A percentile compares a stretch with the other conserved stretches of the same genome.
These are phyloP conservation scores for Pseudocercospora pini-densiflorae DNA, from an alignment of 2,329 filamentous ascomycete species.

Conservation along the genomic window DNA sequence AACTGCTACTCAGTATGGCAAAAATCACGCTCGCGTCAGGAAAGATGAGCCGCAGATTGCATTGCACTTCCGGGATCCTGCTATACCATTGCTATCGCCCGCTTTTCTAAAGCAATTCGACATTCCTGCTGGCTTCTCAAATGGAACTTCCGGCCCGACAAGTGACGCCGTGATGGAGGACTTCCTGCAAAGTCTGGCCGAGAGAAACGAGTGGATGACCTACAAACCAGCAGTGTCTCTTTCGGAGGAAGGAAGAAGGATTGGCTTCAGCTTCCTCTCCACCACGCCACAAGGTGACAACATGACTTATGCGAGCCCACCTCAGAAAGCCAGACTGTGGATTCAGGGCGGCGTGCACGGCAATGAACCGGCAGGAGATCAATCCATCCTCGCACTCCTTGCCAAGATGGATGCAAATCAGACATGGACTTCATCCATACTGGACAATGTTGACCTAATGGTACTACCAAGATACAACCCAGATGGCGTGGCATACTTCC, in stretches of 20 bases:
- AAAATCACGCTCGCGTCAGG: conserved; percentile 37
- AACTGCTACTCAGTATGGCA: conserved; percentile 34
- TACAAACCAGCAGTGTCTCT: conserved; percentile 37
- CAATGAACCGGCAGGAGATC: conserved; percentile 45
- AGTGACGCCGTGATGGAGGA: conserved; percentile 33
- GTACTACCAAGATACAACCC: conserved; percentile 44
- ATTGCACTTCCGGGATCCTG: conserved; percentile 40
- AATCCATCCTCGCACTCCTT: conserved; percentile 42
- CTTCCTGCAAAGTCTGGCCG: conserved; percentile 37
- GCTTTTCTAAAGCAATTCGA: conserved; percentile 38
- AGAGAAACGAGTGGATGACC: conserved; percentile 41
- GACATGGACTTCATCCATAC: conserved; percentile 38
- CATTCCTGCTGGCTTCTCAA: conserved; percentile 36
- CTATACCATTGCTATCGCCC: conserved; percentile 39
- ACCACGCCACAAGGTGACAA: conserved; percentile 27
- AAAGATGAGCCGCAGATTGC: conserved; percentile 41
- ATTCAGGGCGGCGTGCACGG: conserved; percentile 45
- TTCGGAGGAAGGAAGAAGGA: conserved; percentile 41
- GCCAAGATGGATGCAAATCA: conserved; percentile 42
- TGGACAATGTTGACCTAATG: conserved; percentile 42
- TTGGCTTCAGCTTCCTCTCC: conserved; percentile 39
- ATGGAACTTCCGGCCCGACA: conserved; percentile 42
- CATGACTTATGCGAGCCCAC: conserved; percentile 13
- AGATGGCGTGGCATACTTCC: conserved; percentile 44
- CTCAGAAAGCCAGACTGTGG: conserved; percentile 43